These are phyloP conservation scores for Penicillium sclerotigenum DNA, from an alignment of 2,329 filamentous ascomycete species.

Conservation along the genomic window DNA sequence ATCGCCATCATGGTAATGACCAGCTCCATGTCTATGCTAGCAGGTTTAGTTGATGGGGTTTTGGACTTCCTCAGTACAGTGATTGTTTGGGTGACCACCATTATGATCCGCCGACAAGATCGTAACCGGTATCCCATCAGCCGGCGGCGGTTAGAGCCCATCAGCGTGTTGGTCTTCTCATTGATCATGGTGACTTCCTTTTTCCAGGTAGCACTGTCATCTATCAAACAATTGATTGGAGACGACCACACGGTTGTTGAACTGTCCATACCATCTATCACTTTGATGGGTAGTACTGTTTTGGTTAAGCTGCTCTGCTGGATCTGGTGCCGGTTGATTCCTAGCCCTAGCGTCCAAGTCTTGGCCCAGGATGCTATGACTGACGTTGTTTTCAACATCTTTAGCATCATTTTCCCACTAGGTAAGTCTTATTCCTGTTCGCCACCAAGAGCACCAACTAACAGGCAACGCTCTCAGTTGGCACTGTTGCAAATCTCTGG, in stretches of 20 bases:
- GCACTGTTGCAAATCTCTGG: constrained; percentile 47
- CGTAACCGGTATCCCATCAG: constrained; percentile 63
- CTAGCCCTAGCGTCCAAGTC: constrained; percentile 81
- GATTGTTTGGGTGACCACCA: constrained; percentile 61
- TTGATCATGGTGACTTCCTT: constrained; percentile 65
- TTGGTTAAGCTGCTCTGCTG: constrained; percentile 78
- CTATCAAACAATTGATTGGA: constrained; percentile 56
- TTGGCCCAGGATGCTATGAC: constrained; percentile 67
- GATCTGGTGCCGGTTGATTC: constrained; percentile 83
- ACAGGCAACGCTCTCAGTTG: constrained; percentile 23
- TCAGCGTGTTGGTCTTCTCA: constrained; percentile 64
- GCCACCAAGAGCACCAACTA: not conserved
- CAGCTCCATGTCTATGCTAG: constrained; percentile 63
- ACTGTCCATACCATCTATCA: constrained; percentile 67
- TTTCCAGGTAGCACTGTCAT: constrained; percentile 60
- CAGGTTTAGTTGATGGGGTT: constrained; percentile 64
- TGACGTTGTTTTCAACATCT: constrained; percentile 86
- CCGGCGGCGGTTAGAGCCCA: constrained; percentile 60
- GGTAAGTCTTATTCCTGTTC: constrained; percentile 26
- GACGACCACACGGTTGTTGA: constrained; percentile 66
- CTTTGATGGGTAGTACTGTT: constrained; percentile 78
- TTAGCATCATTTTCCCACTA: constrained; percentile 83
- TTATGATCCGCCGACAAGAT: constrained; percentile 58
- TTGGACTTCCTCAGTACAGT: constrained; percentile 64
- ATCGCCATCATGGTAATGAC: constrained; percentile 73